Percentiles rank a stretch among this genome's conserved stretches.
Evolutionary conservation across 2,329 filamentous ascomycete species (phyloP).

Genomic region (Clonostachys rhizophaga): DNA sequence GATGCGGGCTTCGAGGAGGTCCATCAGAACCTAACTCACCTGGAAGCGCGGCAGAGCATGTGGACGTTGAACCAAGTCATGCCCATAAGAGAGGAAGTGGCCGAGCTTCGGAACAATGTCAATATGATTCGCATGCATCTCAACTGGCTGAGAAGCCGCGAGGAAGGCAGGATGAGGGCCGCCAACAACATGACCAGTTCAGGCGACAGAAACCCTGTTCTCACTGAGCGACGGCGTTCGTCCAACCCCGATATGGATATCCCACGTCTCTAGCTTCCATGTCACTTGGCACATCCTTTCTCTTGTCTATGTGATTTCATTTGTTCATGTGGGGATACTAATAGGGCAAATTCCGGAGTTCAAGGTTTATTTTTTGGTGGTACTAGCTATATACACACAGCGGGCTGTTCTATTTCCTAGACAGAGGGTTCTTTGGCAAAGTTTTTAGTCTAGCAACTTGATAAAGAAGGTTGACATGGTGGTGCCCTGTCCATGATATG

Average conservation of each 20-base stretch:
- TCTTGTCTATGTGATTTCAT: too few relatives aligned
- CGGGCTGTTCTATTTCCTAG: too few relatives aligned
- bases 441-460: too few relatives aligned
- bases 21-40: constrained; percentile 50
- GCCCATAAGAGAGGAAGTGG: constrained; percentile 58
- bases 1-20: constrained; percentile 47
- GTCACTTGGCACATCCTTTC: too few relatives aligned
- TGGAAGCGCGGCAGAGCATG: constrained; percentile 56
- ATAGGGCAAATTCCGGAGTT: too few relatives aligned
- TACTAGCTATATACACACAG: too few relatives aligned
- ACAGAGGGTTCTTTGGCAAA: too few relatives aligned
- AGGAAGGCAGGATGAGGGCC: constrained; percentile 35
- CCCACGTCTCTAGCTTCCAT: constrained; percentile 14
- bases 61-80: constrained; percentile 58
- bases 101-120: constrained; percentile 51
- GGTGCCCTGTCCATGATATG: too few relatives aligned
- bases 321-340: too few relatives aligned
- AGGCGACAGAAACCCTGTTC: constrained; percentile 13
- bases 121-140: constrained; percentile 56
- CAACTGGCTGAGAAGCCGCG: constrained; percentile 47
- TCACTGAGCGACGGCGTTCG: constrained; percentile 28
- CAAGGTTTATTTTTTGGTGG: too few relatives aligned
- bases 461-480: too few relatives aligned
- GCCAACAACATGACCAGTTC: constrained; percentile 19
- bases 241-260: constrained; percentile 28